Conservation (phyloP, 257 asterid genomes). For the Misopates orontium region DNA sequence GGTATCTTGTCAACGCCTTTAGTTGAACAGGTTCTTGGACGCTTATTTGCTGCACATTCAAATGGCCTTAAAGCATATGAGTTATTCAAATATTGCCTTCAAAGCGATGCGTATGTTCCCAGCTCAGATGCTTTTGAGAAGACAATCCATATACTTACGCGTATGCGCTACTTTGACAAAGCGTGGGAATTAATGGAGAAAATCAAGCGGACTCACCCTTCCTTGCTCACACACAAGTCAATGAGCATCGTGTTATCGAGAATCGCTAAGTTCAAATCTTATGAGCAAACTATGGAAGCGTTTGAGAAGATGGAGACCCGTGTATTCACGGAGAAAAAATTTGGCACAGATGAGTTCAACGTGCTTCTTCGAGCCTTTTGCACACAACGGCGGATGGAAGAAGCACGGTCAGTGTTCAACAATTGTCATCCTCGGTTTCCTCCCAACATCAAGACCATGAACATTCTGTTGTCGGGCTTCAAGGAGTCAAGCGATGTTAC, state of each 20-base stretch:
- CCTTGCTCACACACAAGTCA: constrained; percentile 75
- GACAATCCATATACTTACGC: constrained; percentile 79
- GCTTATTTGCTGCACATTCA: constrained; percentile 75
- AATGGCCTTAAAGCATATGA: constrained; percentile 90
- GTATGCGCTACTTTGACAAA: constrained; percentile 86
- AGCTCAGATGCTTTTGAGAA: constrained; percentile 87
- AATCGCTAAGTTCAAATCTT: constrained; percentile 72
- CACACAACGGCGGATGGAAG: constrained; percentile 85
- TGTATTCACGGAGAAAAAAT: constrained; percentile 48
- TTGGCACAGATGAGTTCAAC: constrained; percentile 76
- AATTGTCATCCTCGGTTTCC: constrained; percentile 60
- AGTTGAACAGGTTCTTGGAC: constrained; percentile 75
- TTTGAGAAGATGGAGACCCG: constrained; percentile 76
- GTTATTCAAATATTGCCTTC: constrained; percentile 65
- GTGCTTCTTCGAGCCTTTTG: constrained; percentile 83
- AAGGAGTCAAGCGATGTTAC: constrained; percentile 83
- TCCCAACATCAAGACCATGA: constrained; percentile 82
- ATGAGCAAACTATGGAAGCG: constrained; percentile 71
- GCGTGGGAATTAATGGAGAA: constrained; percentile 76
- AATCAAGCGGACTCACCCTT: constrained; percentile 52
- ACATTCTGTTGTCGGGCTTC: constrained; percentile 84
- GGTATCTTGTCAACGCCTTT: constrained; percentile 49
- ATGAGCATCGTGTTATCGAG: constrained; percentile 88
- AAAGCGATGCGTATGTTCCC: constrained; percentile 47
- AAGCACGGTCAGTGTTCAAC: constrained; percentile 79